Conservation (phyloP, 371 early-diverging fungal genomes). For the Haplosporangium sp. region DNA sequence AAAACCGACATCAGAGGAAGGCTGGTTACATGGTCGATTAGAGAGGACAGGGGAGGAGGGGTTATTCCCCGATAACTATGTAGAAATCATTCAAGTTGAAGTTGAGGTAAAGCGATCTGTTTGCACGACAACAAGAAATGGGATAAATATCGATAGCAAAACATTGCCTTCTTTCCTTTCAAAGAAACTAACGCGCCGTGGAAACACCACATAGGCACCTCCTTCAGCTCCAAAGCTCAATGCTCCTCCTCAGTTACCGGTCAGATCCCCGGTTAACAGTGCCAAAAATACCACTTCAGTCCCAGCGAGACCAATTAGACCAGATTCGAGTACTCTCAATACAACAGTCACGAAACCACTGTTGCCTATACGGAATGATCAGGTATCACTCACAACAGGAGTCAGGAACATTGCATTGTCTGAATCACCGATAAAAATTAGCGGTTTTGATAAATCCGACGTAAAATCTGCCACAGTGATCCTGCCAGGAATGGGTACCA, state of each 20-base stretch:
- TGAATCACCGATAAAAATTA: background rate
- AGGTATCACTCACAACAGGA: conserved; percentile 4
- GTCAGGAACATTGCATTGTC: background rate
- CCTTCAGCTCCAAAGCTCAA: background rate
- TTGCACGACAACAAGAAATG: background rate
- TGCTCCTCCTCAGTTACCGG: conserved; percentile 20
- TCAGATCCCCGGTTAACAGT: conserved; percentile 5
- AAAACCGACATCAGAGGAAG: conserved; percentile 64
- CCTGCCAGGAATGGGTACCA: conserved; percentile 25
- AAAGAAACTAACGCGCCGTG: background rate
- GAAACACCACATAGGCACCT: background rate
- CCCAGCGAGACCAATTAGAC: conserved; percentile 11
- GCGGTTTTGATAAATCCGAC: no score
- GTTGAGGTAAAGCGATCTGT: conserved; percentile 10
- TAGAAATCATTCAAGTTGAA: conserved; percentile 55
- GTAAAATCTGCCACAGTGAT: conserved; percentile 5
- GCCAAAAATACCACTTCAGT: background rate
- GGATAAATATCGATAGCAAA: background rate
- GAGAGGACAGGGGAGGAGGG: conserved; percentile 61
- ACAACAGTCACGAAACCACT: conserved; percentile 7
- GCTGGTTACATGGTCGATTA: conserved; percentile 69
- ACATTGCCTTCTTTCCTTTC: background rate
- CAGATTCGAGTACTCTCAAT: background rate
- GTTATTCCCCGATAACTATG: conserved; percentile 70
- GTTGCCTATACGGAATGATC: conserved; percentile 16